phyloP scores from a whole-genome alignment of 345 rosid genomes.

The Hypericum perforatum region DNA sequence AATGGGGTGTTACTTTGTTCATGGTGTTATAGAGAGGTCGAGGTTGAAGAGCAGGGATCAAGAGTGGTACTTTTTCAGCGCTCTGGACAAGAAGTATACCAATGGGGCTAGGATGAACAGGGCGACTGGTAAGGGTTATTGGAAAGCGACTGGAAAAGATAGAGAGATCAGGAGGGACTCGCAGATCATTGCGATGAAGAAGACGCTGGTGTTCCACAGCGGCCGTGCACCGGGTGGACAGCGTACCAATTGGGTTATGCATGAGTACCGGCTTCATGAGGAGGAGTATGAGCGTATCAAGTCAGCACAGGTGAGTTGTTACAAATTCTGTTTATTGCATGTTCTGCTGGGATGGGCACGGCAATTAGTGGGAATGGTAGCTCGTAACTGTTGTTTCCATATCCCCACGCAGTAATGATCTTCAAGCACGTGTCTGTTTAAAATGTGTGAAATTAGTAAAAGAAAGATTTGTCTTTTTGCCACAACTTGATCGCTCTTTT shows the following conservation, averaged over 20 bases:
- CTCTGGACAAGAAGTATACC: constrained; percentile 67
- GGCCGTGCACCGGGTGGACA: constrained; percentile 58
- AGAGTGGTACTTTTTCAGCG: constrained; percentile 71
- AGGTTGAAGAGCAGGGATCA: constrained; percentile 65
- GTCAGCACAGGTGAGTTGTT: constrained; percentile 32
- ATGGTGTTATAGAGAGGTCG: constrained; percentile 27
- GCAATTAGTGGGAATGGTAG: too few relatives aligned
- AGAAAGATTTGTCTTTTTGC: too few relatives aligned
- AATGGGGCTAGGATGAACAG: constrained; percentile 57
- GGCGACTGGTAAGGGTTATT: constrained; percentile 52
- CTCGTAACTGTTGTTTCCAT: too few relatives aligned
- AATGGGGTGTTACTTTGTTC: too few relatives aligned
- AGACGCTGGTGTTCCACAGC: constrained; percentile 49
- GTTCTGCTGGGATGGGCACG: background rate
- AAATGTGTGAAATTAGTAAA: too few relatives aligned
- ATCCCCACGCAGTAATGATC: too few relatives aligned
- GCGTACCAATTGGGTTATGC: constrained; percentile 75
- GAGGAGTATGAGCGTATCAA: constrained; percentile 40
- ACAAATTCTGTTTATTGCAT: background rate
- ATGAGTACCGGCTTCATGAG: constrained; percentile 60
- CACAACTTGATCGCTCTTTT: too few relatives aligned
- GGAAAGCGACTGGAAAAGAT: constrained; percentile 67
- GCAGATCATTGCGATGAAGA: constrained; percentile 45
- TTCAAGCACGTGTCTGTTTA: too few relatives aligned
- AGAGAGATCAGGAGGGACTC: constrained; percentile 30